Evolutionary conservation across 2,329 filamentous ascomycete species (phyloP).

Genomic region (Aureobasidium sp.): DNA sequence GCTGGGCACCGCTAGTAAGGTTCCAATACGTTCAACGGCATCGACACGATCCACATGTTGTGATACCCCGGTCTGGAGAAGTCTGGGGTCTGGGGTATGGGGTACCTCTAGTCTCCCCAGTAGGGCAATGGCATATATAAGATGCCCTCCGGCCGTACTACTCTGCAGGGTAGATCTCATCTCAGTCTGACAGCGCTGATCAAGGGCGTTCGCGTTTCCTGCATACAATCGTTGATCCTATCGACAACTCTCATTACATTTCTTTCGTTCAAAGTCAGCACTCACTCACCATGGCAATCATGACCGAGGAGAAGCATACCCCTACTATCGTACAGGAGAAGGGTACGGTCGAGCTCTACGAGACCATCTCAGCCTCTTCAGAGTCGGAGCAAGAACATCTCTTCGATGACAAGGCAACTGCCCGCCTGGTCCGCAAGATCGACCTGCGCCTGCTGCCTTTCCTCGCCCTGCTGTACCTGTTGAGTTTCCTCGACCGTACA

Average conservation of each 20-base stretch:
- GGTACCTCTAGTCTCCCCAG: neutral
- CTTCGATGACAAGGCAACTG: slow-evolving; percentile 19
- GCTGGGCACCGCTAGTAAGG: slow-evolving; percentile 5
- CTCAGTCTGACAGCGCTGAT: slow-evolving; percentile 10
- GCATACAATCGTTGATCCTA: neutral
- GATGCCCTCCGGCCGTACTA: neutral
- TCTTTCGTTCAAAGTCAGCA: neutral
- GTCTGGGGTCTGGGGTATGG: slow-evolving; percentile 3
- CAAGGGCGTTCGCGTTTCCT: neutral
- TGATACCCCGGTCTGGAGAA: neutral
- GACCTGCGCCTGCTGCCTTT: slow-evolving; percentile 48
- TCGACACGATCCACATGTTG: neutral
- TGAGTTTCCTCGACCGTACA: slow-evolving; percentile 49
- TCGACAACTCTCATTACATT: neutral
- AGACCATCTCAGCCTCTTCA: slow-evolving; percentile 10
- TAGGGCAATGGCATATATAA: slow-evolving; percentile 1
- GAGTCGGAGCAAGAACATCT: slow-evolving; percentile 1
- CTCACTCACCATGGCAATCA: slow-evolving; percentile 2
- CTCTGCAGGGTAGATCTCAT: slow-evolving; percentile 4
- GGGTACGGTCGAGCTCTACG: slow-evolving; percentile 15
- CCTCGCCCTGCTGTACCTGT: slow-evolving; percentile 49
- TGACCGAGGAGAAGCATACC: slow-evolving; percentile 4
- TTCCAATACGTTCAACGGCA: slow-evolving; percentile 3
- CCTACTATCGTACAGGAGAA: slow-evolving; percentile 3
- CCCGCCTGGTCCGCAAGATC: slow-evolving; percentile 42